A percentile compares a stretch with the other conserved stretches of the same genome.
These are phyloP conservation scores for Margaritispora aquatica DNA, from an alignment of 495 filamentous ascomycete species.

Conservation along the genomic window DNA sequence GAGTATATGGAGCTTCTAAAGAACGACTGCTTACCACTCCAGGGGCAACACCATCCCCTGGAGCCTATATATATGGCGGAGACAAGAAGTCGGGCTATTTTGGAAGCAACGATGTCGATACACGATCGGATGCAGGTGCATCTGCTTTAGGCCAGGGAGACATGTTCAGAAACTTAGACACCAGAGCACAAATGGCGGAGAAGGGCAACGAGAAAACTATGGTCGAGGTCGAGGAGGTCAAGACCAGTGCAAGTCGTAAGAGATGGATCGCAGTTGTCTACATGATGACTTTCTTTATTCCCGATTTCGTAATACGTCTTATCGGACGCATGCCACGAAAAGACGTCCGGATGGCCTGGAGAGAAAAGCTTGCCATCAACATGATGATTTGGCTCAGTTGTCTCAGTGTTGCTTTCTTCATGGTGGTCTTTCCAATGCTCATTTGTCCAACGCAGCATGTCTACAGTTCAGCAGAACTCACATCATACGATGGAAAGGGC, in stretches of 20 bases:
- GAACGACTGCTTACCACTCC: conserved; percentile 57
- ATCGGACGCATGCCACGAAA: conserved; percentile 85
- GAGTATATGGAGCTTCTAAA: conserved; percentile 59
- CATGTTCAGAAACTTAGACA: conserved; percentile 98
- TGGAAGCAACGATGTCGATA: conserved; percentile 73
- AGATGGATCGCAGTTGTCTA: conserved; percentile 90
- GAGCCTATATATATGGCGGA: conserved; percentile 57
- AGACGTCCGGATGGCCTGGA: conserved; percentile 90
- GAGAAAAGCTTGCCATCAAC: conserved; percentile 98
- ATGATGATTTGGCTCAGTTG: conserved; percentile 93
- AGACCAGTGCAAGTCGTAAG: conserved; percentile 74
- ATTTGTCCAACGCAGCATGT: conserved; percentile 92
- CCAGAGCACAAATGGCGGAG: conserved; percentile 87
- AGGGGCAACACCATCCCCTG: conserved; percentile 50
- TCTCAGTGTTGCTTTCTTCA: conserved; percentile 74
- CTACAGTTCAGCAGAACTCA: conserved; percentile 73
- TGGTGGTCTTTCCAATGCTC: conserved; percentile 76
- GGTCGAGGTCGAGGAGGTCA: conserved; percentile 80
- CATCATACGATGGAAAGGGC: conserved; percentile 64
- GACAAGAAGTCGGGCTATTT: conserved; percentile 77
- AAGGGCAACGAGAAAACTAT: conserved; percentile 88
- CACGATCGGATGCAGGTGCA: conserved; percentile 81
- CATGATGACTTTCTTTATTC: conserved; percentile 77
- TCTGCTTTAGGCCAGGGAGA: conserved; percentile 87
- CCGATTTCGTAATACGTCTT: conserved; percentile 73